Evolutionary conservation across 176 grass and related monocot genomes (phyloP).

Genomic region (Aegilops longissima): DNA sequence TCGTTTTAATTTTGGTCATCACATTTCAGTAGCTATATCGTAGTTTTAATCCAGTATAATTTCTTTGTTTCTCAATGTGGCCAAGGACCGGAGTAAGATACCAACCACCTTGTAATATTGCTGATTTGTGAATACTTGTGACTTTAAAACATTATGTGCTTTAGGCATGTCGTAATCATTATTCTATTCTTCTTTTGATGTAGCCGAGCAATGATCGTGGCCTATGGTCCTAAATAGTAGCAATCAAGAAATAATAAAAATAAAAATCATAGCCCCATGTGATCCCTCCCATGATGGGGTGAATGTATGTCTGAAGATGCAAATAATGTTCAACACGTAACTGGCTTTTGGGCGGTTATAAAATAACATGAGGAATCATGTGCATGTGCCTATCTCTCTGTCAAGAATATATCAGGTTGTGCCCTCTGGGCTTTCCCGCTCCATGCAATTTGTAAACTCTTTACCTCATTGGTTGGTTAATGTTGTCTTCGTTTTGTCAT

Average conservation of each 20-base stretch:
- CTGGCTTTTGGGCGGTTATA: neutral
- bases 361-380: neutral
- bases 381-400: too few relatives aligned
- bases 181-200: neutral
- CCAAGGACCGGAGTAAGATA: neutral
- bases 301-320: constrained; percentile 32
- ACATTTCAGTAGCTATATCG: too few relatives aligned
- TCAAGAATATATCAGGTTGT: neutral
- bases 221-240: constrained; percentile 49
- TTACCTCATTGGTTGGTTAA: neutral
- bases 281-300: constrained; percentile 33
- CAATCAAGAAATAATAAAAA: neutral
- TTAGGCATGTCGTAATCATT: neutral
- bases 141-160: neutral
- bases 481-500: neutral
- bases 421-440: neutral
- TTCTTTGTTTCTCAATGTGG: neutral
- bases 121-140: neutral
- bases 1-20: too few relatives aligned
- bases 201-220: constrained; percentile 85
- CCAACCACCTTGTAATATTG: neutral
- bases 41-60: too few relatives aligned
- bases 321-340: constrained; percentile 24
- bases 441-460: neutral
- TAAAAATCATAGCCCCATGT: constrained; percentile 6